phyloP scores from a whole-genome alignment of 2,329 filamentous ascomycete species.

The Spiromastix sp. region DNA sequence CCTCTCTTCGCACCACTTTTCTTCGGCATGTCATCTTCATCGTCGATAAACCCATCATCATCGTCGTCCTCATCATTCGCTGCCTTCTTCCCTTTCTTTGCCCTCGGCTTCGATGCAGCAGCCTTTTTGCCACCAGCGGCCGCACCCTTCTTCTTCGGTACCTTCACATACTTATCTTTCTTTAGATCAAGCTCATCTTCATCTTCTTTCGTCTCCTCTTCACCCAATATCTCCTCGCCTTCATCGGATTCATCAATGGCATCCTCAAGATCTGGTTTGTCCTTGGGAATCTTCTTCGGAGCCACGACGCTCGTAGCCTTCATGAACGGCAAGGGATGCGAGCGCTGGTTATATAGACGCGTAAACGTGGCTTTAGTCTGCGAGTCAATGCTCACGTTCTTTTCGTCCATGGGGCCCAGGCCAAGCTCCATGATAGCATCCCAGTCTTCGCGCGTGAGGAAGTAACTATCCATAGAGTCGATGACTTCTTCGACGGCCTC shows the following conservation, averaged over 20 bases:
- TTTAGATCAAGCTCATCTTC: conserved; percentile 70
- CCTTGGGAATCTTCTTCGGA: conserved; percentile 59
- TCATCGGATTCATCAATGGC: conserved; percentile 86
- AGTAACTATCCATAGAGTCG: conserved; percentile 94
- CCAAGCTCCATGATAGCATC: conserved; percentile 88
- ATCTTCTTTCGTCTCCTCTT: conserved; percentile 44
- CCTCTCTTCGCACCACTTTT: conserved; percentile 28
- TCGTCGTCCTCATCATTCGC: conserved; percentile 23
- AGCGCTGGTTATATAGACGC: conserved; percentile 74
- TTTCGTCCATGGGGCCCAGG: conserved; percentile 71
- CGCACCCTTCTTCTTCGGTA: conserved; percentile 63
- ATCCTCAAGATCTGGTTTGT: conserved; percentile 89
- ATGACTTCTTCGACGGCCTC: conserved; percentile 76
- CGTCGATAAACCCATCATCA: conserved; percentile 37
- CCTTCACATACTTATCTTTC: conserved; percentile 94
- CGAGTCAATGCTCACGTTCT: conserved; percentile 64
- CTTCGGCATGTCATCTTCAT: conserved; percentile 45
- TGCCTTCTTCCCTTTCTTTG: conserved; percentile 25
- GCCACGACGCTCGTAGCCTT: conserved; percentile 71
- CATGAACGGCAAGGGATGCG: conserved; percentile 91
- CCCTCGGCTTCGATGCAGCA: conserved; percentile 13
- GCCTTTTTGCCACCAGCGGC: conserved; percentile 19
- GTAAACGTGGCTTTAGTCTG: conserved; percentile 88
- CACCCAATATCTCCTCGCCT: conserved; percentile 50
- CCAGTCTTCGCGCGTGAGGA: conserved; percentile 86